Conservation (phyloP, 2,329 filamentous ascomycete genomes). For the Pseudogymnoascus sp. region DNA sequence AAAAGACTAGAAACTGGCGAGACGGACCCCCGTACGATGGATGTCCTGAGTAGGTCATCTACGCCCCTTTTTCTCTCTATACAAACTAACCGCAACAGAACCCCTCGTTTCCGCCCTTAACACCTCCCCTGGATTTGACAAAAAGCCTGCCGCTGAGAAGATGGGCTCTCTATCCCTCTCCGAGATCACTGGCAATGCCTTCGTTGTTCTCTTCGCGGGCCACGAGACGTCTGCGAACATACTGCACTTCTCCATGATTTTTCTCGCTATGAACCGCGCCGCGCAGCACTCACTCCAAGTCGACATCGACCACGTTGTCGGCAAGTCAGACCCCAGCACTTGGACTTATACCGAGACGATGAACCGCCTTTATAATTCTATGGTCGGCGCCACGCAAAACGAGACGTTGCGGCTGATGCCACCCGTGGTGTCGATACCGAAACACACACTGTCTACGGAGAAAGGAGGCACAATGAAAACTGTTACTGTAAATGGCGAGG, state of each 20-base stretch:
- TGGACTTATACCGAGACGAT: slow-evolving; percentile 22
- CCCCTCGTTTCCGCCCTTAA: slow-evolving; percentile 16
- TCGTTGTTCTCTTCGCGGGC: slow-evolving; percentile 29
- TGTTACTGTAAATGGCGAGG: slow-evolving; percentile 17
- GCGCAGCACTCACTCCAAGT: slow-evolving; percentile 20
- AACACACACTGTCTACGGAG: slow-evolving; percentile 30
- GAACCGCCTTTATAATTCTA: slow-evolving; percentile 22
- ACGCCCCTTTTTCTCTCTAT: neutral
- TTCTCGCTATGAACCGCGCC: slow-evolving; percentile 21
- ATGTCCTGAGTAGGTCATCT: slow-evolving; percentile 18
- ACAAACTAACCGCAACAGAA: slow-evolving; percentile 12
- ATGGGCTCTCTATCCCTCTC: neutral
- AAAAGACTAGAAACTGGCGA: slow-evolving; percentile 18
- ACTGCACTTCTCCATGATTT: slow-evolving; percentile 25
- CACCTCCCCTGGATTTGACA: slow-evolving; percentile 8
- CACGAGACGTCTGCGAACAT: slow-evolving; percentile 30
- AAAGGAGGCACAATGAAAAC: slow-evolving; percentile 14
- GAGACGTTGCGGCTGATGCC: slow-evolving; percentile 49
- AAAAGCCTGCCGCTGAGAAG: slow-evolving; percentile 18
- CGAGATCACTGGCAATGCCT: slow-evolving; percentile 28
- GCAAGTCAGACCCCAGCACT: slow-evolving; percentile 12
- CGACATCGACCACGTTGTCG: slow-evolving; percentile 26
- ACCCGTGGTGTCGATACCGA: slow-evolving; percentile 48
- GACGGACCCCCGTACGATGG: slow-evolving; percentile 21
- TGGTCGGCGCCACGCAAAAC: slow-evolving; percentile 32